Evolutionary conservation across 164 flowering plant species (phyloP).

Genomic region (Piper betle): DNA sequence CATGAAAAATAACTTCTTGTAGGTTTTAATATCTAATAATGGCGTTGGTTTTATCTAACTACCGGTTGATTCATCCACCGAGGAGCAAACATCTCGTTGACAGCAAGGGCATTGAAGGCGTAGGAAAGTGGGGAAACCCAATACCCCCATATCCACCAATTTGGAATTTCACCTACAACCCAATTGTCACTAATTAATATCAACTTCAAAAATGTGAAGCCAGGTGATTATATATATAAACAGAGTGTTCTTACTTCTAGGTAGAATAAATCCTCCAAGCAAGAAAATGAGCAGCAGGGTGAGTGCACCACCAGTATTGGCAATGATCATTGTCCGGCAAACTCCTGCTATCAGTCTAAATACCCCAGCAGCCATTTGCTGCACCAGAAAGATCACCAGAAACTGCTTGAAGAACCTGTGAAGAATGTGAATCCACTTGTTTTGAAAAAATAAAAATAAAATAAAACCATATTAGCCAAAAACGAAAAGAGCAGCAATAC

Average conservation of each 20-base stretch:
- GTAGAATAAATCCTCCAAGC: slow-evolving; percentile 86
- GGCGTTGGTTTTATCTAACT: neutral
- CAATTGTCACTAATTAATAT: neutral
- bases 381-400: slow-evolving; percentile 46
- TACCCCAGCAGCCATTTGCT: slow-evolving; percentile 83
- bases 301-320: slow-evolving; percentile 61
- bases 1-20: neutral
- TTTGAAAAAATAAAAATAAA: neutral
- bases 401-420: slow-evolving; percentile 82
- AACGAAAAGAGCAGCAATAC: slow-evolving; percentile 14
- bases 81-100: slow-evolving; percentile 32
- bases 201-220: too few relatives aligned
- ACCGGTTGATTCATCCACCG: slow-evolving; percentile 34
- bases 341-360: slow-evolving; percentile 62
- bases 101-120: slow-evolving; percentile 20
- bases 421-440: neutral
- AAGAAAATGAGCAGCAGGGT: slow-evolving; percentile 44
- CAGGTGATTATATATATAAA: neutral
- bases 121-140: slow-evolving; percentile 30
- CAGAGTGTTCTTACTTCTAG: slow-evolving; percentile 29
- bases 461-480: neutral
- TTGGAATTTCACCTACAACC: slow-evolving; percentile 50
- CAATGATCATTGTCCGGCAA: slow-evolving; percentile 53
- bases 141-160: slow-evolving; percentile 35
- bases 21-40: too few relatives aligned